A percentile compares a stretch with the other conserved stretches of the same genome.
These are phyloP conservation scores for Trematosphaeria pertusa DNA, from an alignment of 2,329 filamentous ascomycete species.

Conservation along the genomic window DNA sequence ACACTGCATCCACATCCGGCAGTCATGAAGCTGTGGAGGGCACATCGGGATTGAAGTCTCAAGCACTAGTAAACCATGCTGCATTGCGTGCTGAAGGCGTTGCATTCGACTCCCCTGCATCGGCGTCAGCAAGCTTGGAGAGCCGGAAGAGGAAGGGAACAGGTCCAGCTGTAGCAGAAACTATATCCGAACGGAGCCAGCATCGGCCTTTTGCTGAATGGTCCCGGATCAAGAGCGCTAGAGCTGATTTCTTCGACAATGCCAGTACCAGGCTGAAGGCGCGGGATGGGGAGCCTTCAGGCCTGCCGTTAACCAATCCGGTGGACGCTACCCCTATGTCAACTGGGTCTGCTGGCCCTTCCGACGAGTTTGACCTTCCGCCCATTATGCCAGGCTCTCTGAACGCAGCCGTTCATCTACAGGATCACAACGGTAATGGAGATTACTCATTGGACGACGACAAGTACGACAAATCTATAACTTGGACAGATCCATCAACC, in stretches of 20 bases:
- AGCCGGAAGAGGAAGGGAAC: slow-evolving; percentile 32
- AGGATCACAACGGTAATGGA: neutral
- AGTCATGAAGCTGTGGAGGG: neutral
- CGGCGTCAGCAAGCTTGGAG: neutral
- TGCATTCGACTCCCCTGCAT: neutral
- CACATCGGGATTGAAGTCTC: neutral
- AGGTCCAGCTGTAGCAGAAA: neutral
- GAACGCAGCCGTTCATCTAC: neutral
- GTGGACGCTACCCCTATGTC: neutral
- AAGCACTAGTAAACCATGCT: neutral
- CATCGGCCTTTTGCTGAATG: slow-evolving; percentile 43
- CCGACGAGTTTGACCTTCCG: slow-evolving; percentile 16
- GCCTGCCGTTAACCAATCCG: too few species aligned
- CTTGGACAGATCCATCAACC: slow-evolving; percentile 69
- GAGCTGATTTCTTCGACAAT: slow-evolving; percentile 39
- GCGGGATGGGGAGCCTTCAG: neutral
- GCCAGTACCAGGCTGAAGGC: slow-evolving; percentile 19
- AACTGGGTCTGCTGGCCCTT: slow-evolving; percentile 6
- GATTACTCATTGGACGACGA: neutral
- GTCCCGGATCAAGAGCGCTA: slow-evolving; percentile 55
- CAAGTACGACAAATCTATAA: slow-evolving; percentile 46
- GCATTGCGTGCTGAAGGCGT: neutral
- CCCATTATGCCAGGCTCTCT: slow-evolving; percentile 22
- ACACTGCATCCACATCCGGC: slow-evolving; percentile 4
- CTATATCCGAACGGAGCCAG: slow-evolving; percentile 4